Evolutionary conservation across 345 rosid species (phyloP).

Genomic region (Lagerstroemia speciosa): DNA sequence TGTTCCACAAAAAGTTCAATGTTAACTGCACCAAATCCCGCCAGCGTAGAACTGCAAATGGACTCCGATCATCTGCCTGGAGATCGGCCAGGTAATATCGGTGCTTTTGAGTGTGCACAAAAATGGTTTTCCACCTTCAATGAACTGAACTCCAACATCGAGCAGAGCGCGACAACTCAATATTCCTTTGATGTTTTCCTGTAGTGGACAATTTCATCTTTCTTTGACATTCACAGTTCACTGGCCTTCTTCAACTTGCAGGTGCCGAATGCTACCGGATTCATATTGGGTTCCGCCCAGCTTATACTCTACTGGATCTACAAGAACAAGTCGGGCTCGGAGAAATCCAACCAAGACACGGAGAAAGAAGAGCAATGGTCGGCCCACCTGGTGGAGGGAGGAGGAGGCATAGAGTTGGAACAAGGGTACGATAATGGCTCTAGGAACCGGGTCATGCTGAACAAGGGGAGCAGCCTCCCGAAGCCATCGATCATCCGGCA

Average conservation of each 20-base stretch:
- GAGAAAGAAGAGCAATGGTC: slow-evolving; percentile 21
- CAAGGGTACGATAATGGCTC: slow-evolving; percentile 1
- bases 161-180: background rate
- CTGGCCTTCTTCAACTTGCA: background rate
- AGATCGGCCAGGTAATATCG: too few species aligned
- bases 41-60: too few species aligned
- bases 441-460: slow-evolving; percentile 13
- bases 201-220: background rate
- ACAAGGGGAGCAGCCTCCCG: slow-evolving; percentile 15
- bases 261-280: slow-evolving; percentile 49
- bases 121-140: too few species aligned
- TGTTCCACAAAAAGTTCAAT: too few species aligned
- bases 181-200: background rate
- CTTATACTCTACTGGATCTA: slow-evolving; percentile 34
- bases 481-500: slow-evolving; percentile 13
- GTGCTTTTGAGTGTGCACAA: too few species aligned
- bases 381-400: slow-evolving; percentile 11
- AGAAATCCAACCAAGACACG: slow-evolving; percentile 5
- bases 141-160: too few species aligned
- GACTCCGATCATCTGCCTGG: too few species aligned
- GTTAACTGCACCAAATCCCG: too few species aligned
- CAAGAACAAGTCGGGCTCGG: slow-evolving; percentile 22
- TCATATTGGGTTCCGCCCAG: slow-evolving; percentile 40
- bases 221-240: background rate
- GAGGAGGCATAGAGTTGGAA: slow-evolving; percentile 22